These are phyloP conservation scores for Allium sativum DNA, from an alignment of 106 monocot genomes.

Conservation along the genomic window DNA sequence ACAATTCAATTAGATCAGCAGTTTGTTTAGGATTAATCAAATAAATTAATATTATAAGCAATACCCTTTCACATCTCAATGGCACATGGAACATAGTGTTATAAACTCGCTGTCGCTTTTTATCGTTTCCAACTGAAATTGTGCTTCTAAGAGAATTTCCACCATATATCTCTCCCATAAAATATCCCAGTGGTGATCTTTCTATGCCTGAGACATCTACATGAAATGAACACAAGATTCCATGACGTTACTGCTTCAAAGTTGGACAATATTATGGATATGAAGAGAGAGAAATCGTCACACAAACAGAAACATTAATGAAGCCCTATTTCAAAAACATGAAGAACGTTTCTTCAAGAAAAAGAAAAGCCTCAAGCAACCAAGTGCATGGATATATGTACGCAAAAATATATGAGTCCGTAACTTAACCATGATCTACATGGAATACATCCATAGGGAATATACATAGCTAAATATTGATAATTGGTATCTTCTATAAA, in stretches of 20 bases:
- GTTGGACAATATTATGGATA: neutral
- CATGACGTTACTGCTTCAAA: too few relatives aligned
- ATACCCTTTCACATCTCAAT: slow-evolving; percentile 93
- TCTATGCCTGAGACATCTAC: slow-evolving; percentile 39
- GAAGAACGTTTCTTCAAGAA: too few relatives aligned
- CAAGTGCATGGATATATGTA: too few relatives aligned
- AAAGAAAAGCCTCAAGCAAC: too few relatives aligned
- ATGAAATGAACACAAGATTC: slow-evolving; percentile 1
- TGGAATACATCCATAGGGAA: too few relatives aligned
- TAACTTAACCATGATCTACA: too few relatives aligned
- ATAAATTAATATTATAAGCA: neutral
- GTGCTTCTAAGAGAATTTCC: slow-evolving; percentile 87
- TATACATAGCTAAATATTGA: too few relatives aligned
- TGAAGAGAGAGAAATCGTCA: neutral
- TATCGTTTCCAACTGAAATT: slow-evolving; percentile 82
- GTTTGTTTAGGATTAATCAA: too few relatives aligned
- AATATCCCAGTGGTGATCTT: slow-evolving; percentile 60
- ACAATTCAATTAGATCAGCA: too few relatives aligned
- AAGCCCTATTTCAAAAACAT: too few relatives aligned
- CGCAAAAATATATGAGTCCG: too few relatives aligned
- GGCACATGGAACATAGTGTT: slow-evolving; percentile 97
- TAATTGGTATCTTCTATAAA: too few relatives aligned
- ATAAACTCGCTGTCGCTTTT: slow-evolving; percentile 86
- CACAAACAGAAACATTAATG: neutral
- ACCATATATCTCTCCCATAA: slow-evolving; percentile 71